phyloP scores from a whole-genome alignment of 1,284 basidiomycete species.

The Trichosporon faecale region DNA sequence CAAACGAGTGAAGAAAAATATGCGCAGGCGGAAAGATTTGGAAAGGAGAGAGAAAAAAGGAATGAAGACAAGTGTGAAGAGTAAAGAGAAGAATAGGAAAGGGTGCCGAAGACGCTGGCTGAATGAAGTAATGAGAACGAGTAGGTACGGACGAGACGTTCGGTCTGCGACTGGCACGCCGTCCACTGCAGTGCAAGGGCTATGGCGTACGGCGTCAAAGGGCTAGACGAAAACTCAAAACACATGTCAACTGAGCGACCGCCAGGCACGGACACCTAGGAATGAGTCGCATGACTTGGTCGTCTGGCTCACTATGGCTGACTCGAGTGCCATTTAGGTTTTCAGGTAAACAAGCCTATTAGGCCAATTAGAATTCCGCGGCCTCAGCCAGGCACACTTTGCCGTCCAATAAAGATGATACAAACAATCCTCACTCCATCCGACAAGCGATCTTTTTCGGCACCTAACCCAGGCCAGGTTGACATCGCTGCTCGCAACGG shows the following conservation, averaged over 20 bases:
- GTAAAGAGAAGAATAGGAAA: background rate
- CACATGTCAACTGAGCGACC: slow-evolving; percentile 5
- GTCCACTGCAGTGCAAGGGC: background rate
- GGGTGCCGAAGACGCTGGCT: background rate
- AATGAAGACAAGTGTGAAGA: background rate
- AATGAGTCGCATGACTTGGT: slow-evolving; percentile 1
- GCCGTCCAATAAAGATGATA: background rate
- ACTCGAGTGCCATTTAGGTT: background rate
- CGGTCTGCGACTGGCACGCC: background rate
- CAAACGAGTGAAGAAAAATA: background rate
- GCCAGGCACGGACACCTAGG: background rate
- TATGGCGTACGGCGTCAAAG: background rate
- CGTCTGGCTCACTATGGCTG: background rate
- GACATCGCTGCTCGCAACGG: too few species aligned
- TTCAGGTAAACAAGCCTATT: background rate
- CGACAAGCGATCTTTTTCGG: background rate
- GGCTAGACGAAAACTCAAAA: background rate
- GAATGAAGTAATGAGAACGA: slow-evolving; percentile 7
- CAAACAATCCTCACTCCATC: background rate
- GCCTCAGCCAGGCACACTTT: background rate
- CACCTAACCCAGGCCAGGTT: too few species aligned
- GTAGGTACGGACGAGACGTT: background rate
- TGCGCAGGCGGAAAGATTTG: background rate
- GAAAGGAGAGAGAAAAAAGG: background rate
- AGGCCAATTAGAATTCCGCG: background rate